phyloP scores from a whole-genome alignment of 192 early-diverging fungal genomes.

The Backusella tarrabulga region DNA sequence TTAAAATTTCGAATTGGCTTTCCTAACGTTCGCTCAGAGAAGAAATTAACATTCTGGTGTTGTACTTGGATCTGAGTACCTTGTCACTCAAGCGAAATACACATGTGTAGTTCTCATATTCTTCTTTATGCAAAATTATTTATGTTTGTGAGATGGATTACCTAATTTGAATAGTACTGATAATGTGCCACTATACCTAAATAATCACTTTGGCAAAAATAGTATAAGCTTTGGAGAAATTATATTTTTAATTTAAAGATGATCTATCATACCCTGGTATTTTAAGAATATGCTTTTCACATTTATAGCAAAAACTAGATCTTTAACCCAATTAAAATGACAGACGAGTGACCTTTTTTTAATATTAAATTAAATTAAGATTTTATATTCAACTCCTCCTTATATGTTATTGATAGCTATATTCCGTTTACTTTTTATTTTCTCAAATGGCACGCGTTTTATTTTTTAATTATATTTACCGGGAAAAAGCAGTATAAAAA shows the following conservation, averaged over 20 bases:
- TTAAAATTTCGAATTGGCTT: not conserved
- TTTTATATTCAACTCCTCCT: not conserved
- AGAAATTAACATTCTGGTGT: not conserved
- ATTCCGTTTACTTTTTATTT: not conserved
- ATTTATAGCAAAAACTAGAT: too few species aligned
- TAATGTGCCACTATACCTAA: not conserved
- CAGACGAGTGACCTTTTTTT: not conserved
- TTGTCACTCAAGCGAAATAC: not conserved
- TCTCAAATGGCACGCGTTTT: not conserved
- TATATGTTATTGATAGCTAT: too few species aligned
- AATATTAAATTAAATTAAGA: not conserved
- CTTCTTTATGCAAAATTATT: not conserved
- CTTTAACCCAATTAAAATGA: not conserved
- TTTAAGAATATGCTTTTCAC: too few species aligned
- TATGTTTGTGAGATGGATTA: not conserved
- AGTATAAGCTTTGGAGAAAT: not conserved
- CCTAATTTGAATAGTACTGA: not conserved
- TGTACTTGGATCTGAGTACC: not conserved
- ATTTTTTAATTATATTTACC: not conserved
- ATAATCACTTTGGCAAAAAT: not conserved
- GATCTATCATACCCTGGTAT: not conserved
- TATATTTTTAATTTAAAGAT: not conserved
- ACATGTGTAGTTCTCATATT: not conserved
- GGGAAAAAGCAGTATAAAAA: not conserved
- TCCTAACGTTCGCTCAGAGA: not conserved